Base-by-base conservation (phyloP, 2,329 filamentous ascomycete species). In the Sporothrix mexicana region DNA sequence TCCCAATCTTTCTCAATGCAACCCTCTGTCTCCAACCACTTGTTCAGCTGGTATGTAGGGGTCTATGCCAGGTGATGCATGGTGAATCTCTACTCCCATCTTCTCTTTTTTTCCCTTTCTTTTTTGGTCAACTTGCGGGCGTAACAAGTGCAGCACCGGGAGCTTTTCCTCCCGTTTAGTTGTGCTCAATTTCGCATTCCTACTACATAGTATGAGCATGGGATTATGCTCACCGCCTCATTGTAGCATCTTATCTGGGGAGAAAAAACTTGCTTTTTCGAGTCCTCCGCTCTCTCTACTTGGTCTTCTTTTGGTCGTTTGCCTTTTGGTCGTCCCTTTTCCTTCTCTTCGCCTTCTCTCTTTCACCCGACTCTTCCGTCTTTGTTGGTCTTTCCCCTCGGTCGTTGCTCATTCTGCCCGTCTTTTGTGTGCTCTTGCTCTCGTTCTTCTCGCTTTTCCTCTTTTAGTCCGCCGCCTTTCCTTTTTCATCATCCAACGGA, bases 21-120 rank as follows among this genome's bases (percentile, higher is more conserved):
- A 67, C 45, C 10, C 20, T 13, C 20, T 15, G 41, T 64, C 41
- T 15, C 9, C 13, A 15, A 23, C 41, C 61, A 47, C 10, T 43
- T 25, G 61, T 20, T 36, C 45, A 51, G 64, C 64, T 51, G 45
- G 23, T 17, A 67, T 51, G 62, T 7, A 62, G 30, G 30, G 25
- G 17, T 15, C 30, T 62, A 15, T 10, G 17, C 36, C 36, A 8
- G 8, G 57, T 15, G 30, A 61, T 30, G 57, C 25, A 61, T 7
- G 20, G n/a, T 23, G 59, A 62, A 17, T 17, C 59, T 62, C 43
- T 43, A 8, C 20, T 62, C 15, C 36, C 57, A 8, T 61, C 9
- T 12, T 57, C 41, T 30, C 36, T 43, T 41, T 43, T 53, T 20
- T 53, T n/a, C n/a, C n/a, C 20, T 53, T 8, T 53, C 6, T 17